These are phyloP conservation scores for Akanthomyces lecanii DNA, from an alignment of 2,329 filamentous ascomycete genomes.

Conservation along the genomic window DNA sequence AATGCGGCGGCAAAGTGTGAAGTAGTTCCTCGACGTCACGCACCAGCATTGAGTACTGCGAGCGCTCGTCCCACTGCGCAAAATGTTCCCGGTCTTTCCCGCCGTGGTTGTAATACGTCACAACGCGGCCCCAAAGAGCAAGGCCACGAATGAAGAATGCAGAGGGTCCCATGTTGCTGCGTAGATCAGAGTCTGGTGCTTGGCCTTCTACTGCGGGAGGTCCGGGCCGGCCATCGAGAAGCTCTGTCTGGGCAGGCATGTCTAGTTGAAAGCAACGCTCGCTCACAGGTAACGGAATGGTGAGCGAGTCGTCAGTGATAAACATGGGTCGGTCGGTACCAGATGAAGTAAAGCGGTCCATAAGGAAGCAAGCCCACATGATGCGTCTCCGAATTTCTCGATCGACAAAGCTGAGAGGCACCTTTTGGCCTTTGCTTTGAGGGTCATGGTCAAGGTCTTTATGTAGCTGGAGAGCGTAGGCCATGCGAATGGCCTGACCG, in stretches of 20 bases:
- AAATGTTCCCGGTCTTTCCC: slow-evolving; percentile 73
- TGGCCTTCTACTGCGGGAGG: slow-evolving; percentile 59
- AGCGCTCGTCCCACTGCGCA: slow-evolving; percentile 79
- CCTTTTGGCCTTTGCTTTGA: slow-evolving; percentile 54
- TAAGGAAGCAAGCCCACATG: slow-evolving; percentile 98
- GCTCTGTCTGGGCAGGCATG: slow-evolving; percentile 82
- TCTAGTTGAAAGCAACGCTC: slow-evolving; percentile 89
- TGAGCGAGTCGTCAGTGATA: slow-evolving; percentile 81
- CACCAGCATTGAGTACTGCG: slow-evolving; percentile 67
- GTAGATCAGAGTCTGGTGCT: slow-evolving; percentile 57
- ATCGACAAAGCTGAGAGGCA: slow-evolving; percentile 80
- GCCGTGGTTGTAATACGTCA: slow-evolving; percentile 86
- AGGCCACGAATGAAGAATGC: slow-evolving; percentile 85
- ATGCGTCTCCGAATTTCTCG: slow-evolving; percentile 87
- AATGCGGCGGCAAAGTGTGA: slow-evolving; percentile 60
- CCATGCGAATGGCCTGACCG: slow-evolving; percentile 94
- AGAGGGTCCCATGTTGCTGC: slow-evolving; percentile 88
- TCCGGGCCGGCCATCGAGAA: slow-evolving; percentile 66
- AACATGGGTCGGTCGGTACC: slow-evolving; percentile 90
- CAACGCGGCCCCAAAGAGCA: slow-evolving; percentile 83
- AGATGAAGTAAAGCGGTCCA: slow-evolving; percentile 97
- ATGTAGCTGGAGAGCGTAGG: slow-evolving; percentile 90
- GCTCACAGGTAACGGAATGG: slow-evolving; percentile 85
- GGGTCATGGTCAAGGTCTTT: slow-evolving; percentile 84
- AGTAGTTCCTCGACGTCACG: slow-evolving; percentile 68